These are phyloP conservation scores for Marchantia polymorpha DNA, from an alignment of 225 moss, liverwort and hornwort genomes.

Conservation along the genomic window DNA sequence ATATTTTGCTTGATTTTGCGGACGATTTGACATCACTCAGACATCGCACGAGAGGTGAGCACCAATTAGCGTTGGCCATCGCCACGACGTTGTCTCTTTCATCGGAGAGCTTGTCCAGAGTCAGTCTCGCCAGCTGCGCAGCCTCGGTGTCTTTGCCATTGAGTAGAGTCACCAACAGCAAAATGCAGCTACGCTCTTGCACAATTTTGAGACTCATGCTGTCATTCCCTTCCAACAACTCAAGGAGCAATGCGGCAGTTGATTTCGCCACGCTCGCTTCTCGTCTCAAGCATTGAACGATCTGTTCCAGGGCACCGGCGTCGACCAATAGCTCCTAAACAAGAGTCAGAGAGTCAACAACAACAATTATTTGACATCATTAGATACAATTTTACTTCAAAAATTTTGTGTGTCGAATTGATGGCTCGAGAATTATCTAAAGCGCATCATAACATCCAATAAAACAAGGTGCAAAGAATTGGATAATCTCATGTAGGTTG, in stretches of 20 bases:
- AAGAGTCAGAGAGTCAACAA: not conserved
- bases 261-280: slow-evolving; percentile 30
- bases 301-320: slow-evolving; percentile 28
- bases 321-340: slow-evolving; percentile 31
- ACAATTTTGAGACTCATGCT: slow-evolving; percentile 26
- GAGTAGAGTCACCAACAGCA: slow-evolving; percentile 34
- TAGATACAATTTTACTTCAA: too few relatives aligned
- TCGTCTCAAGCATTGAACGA: slow-evolving; percentile 32
- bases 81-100: slow-evolving; percentile 36
- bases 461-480: too few relatives aligned
- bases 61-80: slow-evolving; percentile 47
- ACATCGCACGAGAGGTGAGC: slow-evolving; percentile 31
- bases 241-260: slow-evolving; percentile 27
- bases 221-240: slow-evolving; percentile 27
- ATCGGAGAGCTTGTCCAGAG: slow-evolving; percentile 36
- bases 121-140: slow-evolving; percentile 17
- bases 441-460: too few relatives aligned
- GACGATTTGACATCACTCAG: too few relatives aligned
- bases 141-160: slow-evolving; percentile 32
- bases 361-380: too few relatives aligned
- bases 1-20: too few relatives aligned
- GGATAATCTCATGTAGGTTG: too few relatives aligned
- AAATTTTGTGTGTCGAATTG: too few relatives aligned
- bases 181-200: slow-evolving; percentile 24
- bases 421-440: too few relatives aligned